These are phyloP conservation scores for Colletotrichum camelliae DNA, from an alignment of 2,329 filamentous ascomycete species.

Conservation along the genomic window DNA sequence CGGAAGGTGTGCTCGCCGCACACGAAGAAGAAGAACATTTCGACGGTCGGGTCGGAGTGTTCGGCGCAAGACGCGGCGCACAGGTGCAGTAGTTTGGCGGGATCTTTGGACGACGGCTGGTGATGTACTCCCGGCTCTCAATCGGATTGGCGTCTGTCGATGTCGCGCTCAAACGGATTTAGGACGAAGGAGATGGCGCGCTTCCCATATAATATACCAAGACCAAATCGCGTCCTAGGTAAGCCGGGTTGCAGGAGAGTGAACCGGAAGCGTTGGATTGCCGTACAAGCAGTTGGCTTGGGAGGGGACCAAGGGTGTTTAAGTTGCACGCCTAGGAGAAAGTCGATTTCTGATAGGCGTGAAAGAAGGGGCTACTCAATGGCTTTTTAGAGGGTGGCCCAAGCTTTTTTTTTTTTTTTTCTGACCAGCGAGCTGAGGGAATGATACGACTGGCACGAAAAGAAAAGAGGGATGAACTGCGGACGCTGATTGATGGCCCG, in stretches of 20 bases:
- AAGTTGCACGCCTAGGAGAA: neutral
- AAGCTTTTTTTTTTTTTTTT: neutral
- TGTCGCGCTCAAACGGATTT: neutral
- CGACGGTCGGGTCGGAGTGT: neutral
- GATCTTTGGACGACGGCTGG: neutral
- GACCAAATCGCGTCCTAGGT: neutral
- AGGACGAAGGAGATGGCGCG: neutral
- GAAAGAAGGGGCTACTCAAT: neutral
- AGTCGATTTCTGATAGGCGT: neutral
- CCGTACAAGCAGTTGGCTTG: neutral
- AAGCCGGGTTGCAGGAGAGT: neutral
- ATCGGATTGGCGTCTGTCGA: neutral
- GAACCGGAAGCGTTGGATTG: neutral
- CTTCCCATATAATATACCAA: neutral
- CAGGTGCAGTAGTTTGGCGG: neutral
- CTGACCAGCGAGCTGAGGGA: neutral
- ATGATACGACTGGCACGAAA: neutral
- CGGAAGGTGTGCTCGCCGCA: constrained; percentile 68
- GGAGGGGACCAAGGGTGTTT: neutral
- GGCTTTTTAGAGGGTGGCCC: constrained; percentile 4
- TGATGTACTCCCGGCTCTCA: neutral
- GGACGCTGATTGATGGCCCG: neutral
- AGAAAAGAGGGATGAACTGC: constrained; percentile 13
- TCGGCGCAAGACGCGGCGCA: neutral
- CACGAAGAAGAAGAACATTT: constrained; percentile 68